These are phyloP conservation scores for Fusarium transvaalense DNA, from an alignment of 2,329 filamentous ascomycete species.

Conservation along the genomic window DNA sequence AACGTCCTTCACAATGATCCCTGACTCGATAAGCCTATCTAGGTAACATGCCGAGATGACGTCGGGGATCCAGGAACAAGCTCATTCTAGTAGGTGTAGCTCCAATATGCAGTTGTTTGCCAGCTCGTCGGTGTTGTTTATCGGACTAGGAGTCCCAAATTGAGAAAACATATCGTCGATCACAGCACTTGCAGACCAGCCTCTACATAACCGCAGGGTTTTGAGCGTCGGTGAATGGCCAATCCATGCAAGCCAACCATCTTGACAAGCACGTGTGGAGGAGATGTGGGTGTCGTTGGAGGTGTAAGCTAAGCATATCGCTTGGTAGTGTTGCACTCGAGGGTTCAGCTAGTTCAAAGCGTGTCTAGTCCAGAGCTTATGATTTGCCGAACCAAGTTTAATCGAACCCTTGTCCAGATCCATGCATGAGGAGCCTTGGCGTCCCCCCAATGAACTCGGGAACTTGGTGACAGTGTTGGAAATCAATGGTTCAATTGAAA, in stretches of 20 bases:
- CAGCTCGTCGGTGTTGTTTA: constrained; percentile 35
- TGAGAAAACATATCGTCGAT: constrained; percentile 36
- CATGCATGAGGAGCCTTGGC: constrained; percentile 19
- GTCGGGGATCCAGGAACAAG: constrained; percentile 28
- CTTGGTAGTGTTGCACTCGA: constrained; percentile 30
- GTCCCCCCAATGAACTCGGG: constrained; percentile 1
- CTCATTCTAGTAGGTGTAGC: constrained; percentile 18
- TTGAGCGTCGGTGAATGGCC: constrained; percentile 14
- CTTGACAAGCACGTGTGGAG: constrained; percentile 43
- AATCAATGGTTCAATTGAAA: constrained; percentile 15
- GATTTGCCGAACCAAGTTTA: constrained; percentile 41
- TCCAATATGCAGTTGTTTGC: constrained; percentile 20
- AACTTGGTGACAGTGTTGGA: not conserved
- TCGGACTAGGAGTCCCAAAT: constrained; percentile 33
- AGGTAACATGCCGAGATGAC: constrained; percentile 30
- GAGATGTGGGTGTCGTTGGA: constrained; percentile 40
- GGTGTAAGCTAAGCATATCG: constrained; percentile 25
- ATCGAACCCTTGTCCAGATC: constrained; percentile 24
- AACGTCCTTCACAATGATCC: constrained; percentile 18
- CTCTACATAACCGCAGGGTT: constrained; percentile 28
- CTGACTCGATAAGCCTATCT: constrained; percentile 36
- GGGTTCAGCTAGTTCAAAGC: constrained; percentile 29
- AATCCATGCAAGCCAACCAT: constrained; percentile 18
- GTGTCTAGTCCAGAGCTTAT: constrained; percentile 38
- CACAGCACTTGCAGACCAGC: constrained; percentile 33